Percentiles rank a stretch among this genome's conserved stretches.
Evolutionary conservation across 1,284 basidiomycete species (phyloP).

Genomic region (Moesziomyces antarcticus): DNA sequence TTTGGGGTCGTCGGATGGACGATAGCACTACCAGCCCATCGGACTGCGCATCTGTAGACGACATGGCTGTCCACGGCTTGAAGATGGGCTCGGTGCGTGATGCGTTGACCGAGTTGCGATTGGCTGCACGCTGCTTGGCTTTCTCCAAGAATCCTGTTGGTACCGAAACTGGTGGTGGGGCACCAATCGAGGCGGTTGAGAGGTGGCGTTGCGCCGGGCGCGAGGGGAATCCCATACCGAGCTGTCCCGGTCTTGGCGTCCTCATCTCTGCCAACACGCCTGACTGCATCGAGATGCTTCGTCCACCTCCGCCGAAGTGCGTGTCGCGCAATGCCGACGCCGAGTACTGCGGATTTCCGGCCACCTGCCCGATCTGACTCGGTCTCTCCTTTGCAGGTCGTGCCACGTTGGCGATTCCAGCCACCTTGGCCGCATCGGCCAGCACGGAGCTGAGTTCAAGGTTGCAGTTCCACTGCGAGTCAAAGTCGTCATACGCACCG

Average conservation of each 20-base stretch:
- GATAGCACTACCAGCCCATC: constrained; percentile 25
- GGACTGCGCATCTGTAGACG: not conserved
- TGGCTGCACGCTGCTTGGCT: constrained; percentile 19
- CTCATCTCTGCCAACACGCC: constrained; percentile 2
- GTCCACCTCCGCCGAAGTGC: not conserved
- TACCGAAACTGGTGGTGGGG: not conserved
- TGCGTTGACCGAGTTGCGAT: not conserved
- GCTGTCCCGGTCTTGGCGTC: constrained; percentile 28
- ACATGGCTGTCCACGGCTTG: constrained; percentile 17
- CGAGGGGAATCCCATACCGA: constrained; percentile 29
- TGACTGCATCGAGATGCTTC: not conserved
- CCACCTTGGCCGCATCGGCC: constrained; percentile 21
- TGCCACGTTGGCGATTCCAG: constrained; percentile 2
- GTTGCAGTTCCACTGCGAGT: constrained; percentile 48
- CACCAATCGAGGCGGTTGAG: constrained; percentile 3
- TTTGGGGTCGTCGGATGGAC: constrained; percentile 8
- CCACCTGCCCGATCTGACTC: constrained; percentile 6
- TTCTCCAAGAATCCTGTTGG: constrained; percentile 12
- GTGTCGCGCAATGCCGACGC: constrained; percentile 21
- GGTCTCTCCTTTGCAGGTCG: not conserved
- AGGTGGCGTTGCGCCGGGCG: constrained; percentile 11
- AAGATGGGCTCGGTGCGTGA: not conserved
- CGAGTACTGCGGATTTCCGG: constrained; percentile 31
- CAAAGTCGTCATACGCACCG: constrained; percentile 23
- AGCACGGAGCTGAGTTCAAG: constrained; percentile 34